Evolutionary conservation across 352 stramenopile species (phyloP), one percentile per base, ranked within the genome.

Genomic region (Albugo candida): DNA sequence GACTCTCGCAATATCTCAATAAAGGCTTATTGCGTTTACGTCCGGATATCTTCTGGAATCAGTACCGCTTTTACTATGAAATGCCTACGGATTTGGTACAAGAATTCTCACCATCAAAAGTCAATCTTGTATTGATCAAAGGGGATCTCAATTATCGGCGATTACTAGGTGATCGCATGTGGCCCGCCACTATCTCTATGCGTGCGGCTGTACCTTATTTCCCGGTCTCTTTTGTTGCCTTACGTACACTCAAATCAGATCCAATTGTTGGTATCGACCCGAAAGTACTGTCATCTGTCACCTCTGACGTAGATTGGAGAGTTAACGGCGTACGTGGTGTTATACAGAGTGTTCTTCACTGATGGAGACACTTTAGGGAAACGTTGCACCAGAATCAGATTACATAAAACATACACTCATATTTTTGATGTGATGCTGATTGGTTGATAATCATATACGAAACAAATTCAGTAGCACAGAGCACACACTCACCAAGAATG

Each of bases 121-220:
- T 31, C 3, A 31, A 8, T 31, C 67, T 98, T 17, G 82, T 95
- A 41, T 95, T 98, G 63, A 67, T 96, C 13, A 98, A 98, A 63
- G 93, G 94, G 16, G 94, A 98, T 59, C 83, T 95, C 36, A 98
- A 98, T 59, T 98, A 98, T 63, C 74, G 93, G n/a, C 79, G 92
- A 6, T 53, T 98, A 13, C 60, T 97, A 1, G 91, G 91, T 5
- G 94, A 98, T 58, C 71, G 87, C 21, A 57, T 84, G 50, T 98
- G 91, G 89, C 66, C 70, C 1, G 67, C 81, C 18, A 71, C 74
- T 13, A 89, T 69, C 13, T 73, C 77, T 0, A 81, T 97, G 44
- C 51, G 77, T 17, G 62, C 93, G 24, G 83, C 96, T 3, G 60
- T 86, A 13, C 60, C 73, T 20, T 93, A 81, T 53, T 87, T 83